These are phyloP conservation scores for Pythium vanterpoolii DNA, from an alignment of 352 stramenopile genomes.

Conservation along the genomic window DNA sequence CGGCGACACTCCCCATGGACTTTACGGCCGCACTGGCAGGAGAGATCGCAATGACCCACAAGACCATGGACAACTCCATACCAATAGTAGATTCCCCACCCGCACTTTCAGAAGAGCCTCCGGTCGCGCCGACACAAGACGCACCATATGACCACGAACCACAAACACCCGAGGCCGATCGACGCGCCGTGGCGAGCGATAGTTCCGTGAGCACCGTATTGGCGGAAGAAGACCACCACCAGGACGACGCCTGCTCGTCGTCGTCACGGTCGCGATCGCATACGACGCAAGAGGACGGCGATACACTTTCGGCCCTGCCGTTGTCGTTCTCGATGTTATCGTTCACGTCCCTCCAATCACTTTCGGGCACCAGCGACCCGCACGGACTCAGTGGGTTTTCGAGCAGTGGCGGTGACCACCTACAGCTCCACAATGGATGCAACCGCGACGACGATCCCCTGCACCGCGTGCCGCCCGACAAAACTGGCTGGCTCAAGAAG, in stretches of 20 bases:
- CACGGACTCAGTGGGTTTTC: constrained; percentile 21
- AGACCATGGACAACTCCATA: neutral
- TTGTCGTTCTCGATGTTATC: constrained; percentile 65
- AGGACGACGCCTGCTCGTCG: constrained; percentile 6
- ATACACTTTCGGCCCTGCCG: constrained; percentile 38
- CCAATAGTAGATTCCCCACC: neutral
- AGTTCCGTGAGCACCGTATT: constrained; percentile 23
- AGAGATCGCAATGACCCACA: neutral
- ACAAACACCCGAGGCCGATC: constrained; percentile 4
- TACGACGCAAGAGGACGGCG: constrained; percentile 24
- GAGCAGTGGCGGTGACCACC: constrained; percentile 16
- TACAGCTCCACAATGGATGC: constrained; percentile 23
- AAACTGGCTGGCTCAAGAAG: constrained; percentile 80
- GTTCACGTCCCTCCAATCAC: constrained; percentile 37
- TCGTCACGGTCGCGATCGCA: constrained; percentile 11
- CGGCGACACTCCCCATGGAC: constrained; percentile 17
- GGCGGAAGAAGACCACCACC: constrained; percentile 21
- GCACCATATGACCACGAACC: neutral
- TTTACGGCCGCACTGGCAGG: constrained; percentile 14
- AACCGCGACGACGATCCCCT: constrained; percentile 25
- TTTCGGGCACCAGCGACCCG: constrained; percentile 15
- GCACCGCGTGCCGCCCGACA: constrained; percentile 39
- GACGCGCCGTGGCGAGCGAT: constrained; percentile 12
- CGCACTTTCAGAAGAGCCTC: neutral
- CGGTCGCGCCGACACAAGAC: neutral